Conservation (phyloP, 805 yeast species). For the Komagataella pseudopastoris region DNA sequence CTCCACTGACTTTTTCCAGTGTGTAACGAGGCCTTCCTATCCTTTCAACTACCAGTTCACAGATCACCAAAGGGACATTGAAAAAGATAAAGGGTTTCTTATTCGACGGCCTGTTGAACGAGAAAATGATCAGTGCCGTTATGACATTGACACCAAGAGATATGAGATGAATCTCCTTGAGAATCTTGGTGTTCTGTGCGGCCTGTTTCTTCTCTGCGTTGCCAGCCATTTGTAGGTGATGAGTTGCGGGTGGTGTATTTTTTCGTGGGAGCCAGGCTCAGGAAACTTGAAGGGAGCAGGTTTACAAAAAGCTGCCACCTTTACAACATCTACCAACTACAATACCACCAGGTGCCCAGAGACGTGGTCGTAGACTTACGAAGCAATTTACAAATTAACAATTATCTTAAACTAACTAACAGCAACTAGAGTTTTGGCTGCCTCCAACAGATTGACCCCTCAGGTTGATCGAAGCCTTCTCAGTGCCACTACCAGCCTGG, state of each 20-base stretch:
- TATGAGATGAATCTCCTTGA: constrained; percentile 18
- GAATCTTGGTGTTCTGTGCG: constrained; percentile 13
- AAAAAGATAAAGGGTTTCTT: constrained; percentile 27
- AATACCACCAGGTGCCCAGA: too few species aligned
- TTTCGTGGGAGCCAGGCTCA: neutral
- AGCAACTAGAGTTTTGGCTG: constrained; percentile 30
- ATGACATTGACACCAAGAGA: constrained; percentile 22
- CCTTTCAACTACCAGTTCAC: constrained; percentile 40
- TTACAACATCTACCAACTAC: too few species aligned
- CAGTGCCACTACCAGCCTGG: constrained; percentile 14
- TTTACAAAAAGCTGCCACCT: too few species aligned
- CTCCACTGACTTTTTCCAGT: constrained; percentile 21
- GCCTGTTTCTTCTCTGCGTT: constrained; percentile 24
- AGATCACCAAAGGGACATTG: constrained; percentile 25
- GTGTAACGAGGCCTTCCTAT: constrained; percentile 45
- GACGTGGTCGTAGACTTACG: neutral
- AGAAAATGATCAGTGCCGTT: constrained; percentile 21
- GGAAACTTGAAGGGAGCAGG: neutral
- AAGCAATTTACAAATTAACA: neutral
- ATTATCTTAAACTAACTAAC: constrained; percentile 15
- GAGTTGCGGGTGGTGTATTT: neutral
- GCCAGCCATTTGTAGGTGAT: constrained; percentile 18
- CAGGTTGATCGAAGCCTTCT: constrained; percentile 57
- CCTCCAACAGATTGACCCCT: constrained; percentile 49
- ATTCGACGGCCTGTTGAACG: constrained; percentile 32